A percentile compares a stretch with the other conserved stretches of the same genome.
Evolutionary conservation across 805 yeast species (phyloP).

Genomic region (Yarrowia yakushimensis): DNA sequence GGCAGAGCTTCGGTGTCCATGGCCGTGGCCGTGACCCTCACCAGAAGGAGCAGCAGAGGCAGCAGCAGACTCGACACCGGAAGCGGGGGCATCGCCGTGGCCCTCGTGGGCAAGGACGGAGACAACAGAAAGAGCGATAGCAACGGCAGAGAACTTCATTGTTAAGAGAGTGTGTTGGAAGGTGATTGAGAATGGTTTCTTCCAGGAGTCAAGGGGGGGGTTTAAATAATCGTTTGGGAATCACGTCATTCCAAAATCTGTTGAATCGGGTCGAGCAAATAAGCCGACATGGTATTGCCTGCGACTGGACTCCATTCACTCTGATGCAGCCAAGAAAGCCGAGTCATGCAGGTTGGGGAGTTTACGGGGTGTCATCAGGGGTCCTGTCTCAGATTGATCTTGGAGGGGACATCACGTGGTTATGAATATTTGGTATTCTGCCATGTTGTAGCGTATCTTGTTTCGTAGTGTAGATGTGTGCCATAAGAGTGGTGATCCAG

Average conservation of each 20-base stretch:
- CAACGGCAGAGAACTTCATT: conserved; percentile 22
- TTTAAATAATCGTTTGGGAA: not conserved
- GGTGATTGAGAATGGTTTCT: not conserved
- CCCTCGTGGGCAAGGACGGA: conserved; percentile 9
- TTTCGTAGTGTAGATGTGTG: too few species aligned
- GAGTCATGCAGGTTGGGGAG: not conserved
- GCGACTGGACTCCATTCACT: not conserved
- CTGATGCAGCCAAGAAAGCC: conserved; percentile 1
- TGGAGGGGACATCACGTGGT: too few species aligned
- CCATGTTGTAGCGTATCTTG: too few species aligned
- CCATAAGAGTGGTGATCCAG: too few species aligned
- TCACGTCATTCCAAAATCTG: not conserved
- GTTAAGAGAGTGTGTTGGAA: not conserved
- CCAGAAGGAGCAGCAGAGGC: not conserved
- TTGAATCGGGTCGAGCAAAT: not conserved
- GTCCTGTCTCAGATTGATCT: not conserved
- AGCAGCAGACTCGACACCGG: conserved; percentile 1
- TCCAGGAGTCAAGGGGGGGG: not conserved
- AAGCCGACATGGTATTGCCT: conserved; percentile 14
- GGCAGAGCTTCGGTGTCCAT: not conserved
- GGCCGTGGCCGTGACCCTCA: not conserved
- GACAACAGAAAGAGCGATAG: conserved; percentile 12
- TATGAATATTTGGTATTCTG: too few species aligned
- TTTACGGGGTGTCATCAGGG: not conserved
- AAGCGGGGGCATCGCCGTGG: not conserved